phyloP scores from a whole-genome alignment of 352 stramenopile genomes.

The Pilasporangium apinafurcum region DNA sequence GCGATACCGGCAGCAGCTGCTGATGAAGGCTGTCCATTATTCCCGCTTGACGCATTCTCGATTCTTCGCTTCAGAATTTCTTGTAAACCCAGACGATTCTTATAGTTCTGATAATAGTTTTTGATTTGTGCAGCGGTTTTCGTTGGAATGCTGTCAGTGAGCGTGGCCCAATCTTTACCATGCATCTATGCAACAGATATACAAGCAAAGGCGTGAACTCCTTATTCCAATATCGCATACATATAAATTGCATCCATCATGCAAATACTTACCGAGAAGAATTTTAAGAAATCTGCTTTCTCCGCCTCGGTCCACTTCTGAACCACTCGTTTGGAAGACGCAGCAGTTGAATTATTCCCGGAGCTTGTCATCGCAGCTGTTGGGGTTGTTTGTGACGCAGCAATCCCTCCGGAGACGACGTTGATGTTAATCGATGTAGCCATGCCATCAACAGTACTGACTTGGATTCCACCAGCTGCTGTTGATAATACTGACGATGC shows the following conservation, averaged over 20 bases:
- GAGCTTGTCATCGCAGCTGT: neutral
- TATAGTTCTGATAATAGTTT: slow-evolving; percentile 94
- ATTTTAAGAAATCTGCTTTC: slow-evolving; percentile 86
- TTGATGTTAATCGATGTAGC: neutral
- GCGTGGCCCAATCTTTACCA: slow-evolving; percentile 84
- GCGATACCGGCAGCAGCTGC: neutral
- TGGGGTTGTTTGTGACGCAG: neutral
- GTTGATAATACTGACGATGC: neutral
- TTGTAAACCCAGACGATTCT: slow-evolving; percentile 85
- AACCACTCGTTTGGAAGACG: slow-evolving; percentile 68
- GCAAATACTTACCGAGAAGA: slow-evolving; percentile 60
- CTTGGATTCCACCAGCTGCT: no score
- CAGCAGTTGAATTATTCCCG: slow-evolving; percentile 5
- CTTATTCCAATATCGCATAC: no score
- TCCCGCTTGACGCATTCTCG: slow-evolving; percentile 18
- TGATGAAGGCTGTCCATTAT: slow-evolving; percentile 6
- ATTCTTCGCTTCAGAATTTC: slow-evolving; percentile 82
- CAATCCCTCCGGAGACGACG: neutral
- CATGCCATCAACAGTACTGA: neutral
- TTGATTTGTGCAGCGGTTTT: slow-evolving; percentile 90
- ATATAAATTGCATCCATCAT: neutral
- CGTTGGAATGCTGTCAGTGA: slow-evolving; percentile 83
- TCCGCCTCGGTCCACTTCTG: slow-evolving; percentile 89
- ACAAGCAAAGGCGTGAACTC: no score
- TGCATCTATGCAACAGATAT: slow-evolving; percentile 35